Evolutionary conservation across 345 rosid species (phyloP), one percentile per base, ranked within the genome.

Genomic region (Populus alba): DNA sequence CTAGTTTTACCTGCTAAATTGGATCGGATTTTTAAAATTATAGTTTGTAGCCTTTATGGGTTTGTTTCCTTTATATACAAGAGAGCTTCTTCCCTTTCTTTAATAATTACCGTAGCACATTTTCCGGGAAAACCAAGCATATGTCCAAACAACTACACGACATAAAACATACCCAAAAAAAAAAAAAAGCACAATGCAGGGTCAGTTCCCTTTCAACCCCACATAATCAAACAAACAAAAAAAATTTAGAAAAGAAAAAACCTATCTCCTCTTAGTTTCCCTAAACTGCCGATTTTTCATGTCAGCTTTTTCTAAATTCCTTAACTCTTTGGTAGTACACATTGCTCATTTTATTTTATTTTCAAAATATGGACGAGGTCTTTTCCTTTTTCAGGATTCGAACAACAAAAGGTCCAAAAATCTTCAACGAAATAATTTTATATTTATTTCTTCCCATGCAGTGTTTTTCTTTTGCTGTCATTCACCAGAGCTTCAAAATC

Each of bases 301-400:
- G 74, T 75, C 85, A 75, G 79, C 81, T 82, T 78, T 78, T 73
- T 65, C 70, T 31, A 29, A 77, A 74, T 75, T 71, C 47, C 39
- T 20, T 62, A 20, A 18, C 75, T 65, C 5, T 13, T 25, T 61
- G 53, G 15, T 37, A 15, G 35, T 68, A 61, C 76, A 23, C 29
- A 23, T 17, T 6, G 20, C 45, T 70, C 39, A 38, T 43, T 70
- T n/a, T 5, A 0, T 25, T 16, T 63, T 31, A 59, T 59, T 38
- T 38, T 39, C 1, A 37, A 6, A 38, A 13, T 39, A 43, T 33
- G 3, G 23, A 27, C 18, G 17, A 12, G n/a, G 18, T 33, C 37
- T 29, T 27, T 23, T 70, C 29, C 31, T 33, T 33, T 33, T 33
- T 33, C 35, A 33, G 35, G 35, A 72, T 59, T 62, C 80, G 67